Percentiles rank a stretch among this genome's conserved stretches.
phyloP scores from a whole-genome alignment of 2,329 filamentous ascomycete genomes.

The Onygenales sp. region DNA sequence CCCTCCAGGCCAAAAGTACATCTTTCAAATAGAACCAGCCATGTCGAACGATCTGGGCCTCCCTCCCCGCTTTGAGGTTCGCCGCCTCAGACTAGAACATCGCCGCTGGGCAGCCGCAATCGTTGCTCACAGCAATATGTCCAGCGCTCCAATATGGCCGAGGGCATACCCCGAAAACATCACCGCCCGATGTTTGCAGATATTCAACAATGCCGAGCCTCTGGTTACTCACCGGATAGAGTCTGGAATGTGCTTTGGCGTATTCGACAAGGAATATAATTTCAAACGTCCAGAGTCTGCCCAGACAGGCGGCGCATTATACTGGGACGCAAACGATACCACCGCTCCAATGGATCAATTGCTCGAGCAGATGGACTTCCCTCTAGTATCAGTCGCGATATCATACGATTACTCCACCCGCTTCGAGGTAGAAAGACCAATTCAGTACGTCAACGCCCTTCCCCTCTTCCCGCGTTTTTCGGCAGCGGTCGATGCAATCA shows the following conservation, averaged over 20 bases:
- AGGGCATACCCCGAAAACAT: constrained; percentile 6
- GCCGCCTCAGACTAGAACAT: constrained; percentile 8
- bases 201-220: constrained; percentile 13
- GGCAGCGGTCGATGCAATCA: not conserved
- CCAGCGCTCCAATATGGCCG: constrained; percentile 13
- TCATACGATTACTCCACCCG: constrained; percentile 23
- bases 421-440: constrained; percentile 8
- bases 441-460: constrained; percentile 14
- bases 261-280: constrained; percentile 30
- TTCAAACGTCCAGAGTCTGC: constrained; percentile 24
- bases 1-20: not conserved
- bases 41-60: not conserved
- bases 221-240: constrained; percentile 25
- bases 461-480: constrained; percentile 4
- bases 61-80: constrained; percentile 10
- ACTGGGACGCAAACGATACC: constrained; percentile 11
- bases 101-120: constrained; percentile 8
- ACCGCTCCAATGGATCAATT: constrained; percentile 8
- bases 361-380: constrained; percentile 28
- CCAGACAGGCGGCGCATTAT: constrained; percentile 12
- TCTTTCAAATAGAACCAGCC: no score
- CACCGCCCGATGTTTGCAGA: no score
- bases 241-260: constrained; percentile 26
- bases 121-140: constrained; percentile 12
- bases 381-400: constrained; percentile 28